These are phyloP conservation scores for Cyclaneusma minus DNA, from an alignment of 2,329 filamentous ascomycete genomes.

Conservation along the genomic window DNA sequence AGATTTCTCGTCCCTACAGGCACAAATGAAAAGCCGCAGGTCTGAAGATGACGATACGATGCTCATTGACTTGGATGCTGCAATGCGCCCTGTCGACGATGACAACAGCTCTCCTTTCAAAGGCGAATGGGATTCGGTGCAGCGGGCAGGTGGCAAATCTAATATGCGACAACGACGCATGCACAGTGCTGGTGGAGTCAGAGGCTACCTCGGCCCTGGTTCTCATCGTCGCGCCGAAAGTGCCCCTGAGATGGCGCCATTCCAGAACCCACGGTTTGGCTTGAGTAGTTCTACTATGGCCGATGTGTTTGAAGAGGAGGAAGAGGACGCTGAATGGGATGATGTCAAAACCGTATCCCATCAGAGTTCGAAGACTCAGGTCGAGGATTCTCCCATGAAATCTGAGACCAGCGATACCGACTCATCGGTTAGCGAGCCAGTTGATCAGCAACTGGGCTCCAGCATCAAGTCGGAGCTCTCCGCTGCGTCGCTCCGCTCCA, in stretches of 20 bases:
- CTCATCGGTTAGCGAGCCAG: too few relatives aligned
- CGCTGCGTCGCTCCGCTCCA: too few relatives aligned
- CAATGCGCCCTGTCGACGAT: conserved; percentile 82
- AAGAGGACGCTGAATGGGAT: conserved; percentile 40
- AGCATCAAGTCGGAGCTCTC: conserved; percentile 32
- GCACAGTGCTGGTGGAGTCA: conserved; percentile 62
- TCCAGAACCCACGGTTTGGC: conserved; percentile 51
- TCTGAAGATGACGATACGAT: conserved; percentile 44
- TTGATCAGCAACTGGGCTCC: conserved; percentile 20
- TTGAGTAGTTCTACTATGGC: conserved; percentile 59
- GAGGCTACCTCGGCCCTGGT: conserved; percentile 50
- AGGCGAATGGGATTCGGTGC: conserved; percentile 51
- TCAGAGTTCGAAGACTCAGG: conserved; percentile 18
- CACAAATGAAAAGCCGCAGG: conserved; percentile 4
- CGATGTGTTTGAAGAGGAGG: conserved; percentile 76
- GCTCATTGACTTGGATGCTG: conserved; percentile 89
- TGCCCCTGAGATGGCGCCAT: conserved; percentile 63
- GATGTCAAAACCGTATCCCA: conserved; percentile 17
- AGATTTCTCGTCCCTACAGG: conserved; percentile 16
- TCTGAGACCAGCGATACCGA: background rate
- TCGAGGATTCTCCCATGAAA: too few relatives aligned
- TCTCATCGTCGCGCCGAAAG: conserved; percentile 66
- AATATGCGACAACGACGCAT: conserved; percentile 43
- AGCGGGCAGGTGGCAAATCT: conserved; percentile 36
- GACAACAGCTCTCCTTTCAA: conserved; percentile 40